phyloP scores from a whole-genome alignment of 306 rosid species.

The Cucurbita argyrosperma region DNA sequence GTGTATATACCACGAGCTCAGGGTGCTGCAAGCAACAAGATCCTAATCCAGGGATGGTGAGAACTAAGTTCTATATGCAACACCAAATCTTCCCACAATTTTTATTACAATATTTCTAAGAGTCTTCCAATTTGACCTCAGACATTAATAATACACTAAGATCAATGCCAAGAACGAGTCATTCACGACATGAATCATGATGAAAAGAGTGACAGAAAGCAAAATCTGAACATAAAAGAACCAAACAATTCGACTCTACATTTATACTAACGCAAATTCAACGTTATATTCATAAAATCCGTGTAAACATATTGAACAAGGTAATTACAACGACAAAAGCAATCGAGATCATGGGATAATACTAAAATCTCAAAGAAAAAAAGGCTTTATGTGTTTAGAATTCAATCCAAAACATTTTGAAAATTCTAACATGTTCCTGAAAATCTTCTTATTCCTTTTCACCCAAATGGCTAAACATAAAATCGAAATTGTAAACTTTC shows the following conservation, averaged over 20 bases:
- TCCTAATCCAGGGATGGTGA: not conserved
- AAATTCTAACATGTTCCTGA: not conserved
- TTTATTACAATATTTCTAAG: not conserved
- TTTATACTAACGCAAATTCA: not conserved
- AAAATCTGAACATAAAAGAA: not conserved
- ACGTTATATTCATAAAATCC: not conserved
- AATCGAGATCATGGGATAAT: not conserved
- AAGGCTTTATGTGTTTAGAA: not conserved
- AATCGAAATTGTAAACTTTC: not conserved
- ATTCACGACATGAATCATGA: not conserved
- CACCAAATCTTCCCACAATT: not conserved
- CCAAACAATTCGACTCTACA: not conserved
- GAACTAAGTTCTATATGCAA: not conserved
- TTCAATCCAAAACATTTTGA: not conserved
- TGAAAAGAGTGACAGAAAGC: no score
- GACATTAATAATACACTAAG: not conserved
- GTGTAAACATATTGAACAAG: no score
- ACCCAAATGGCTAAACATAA: not conserved
- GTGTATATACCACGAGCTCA: not conserved
- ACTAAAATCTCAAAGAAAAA: not conserved
- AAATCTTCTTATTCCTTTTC: not conserved
- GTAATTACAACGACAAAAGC: not conserved
- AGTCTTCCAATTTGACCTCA: not conserved
- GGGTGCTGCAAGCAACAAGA: not conserved
- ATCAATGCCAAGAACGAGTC: not conserved